A percentile compares a stretch with the other conserved stretches of the same genome.
phyloP scores from a whole-genome alignment of 2,329 filamentous ascomycete species.

The Beauveria bassiana region DNA sequence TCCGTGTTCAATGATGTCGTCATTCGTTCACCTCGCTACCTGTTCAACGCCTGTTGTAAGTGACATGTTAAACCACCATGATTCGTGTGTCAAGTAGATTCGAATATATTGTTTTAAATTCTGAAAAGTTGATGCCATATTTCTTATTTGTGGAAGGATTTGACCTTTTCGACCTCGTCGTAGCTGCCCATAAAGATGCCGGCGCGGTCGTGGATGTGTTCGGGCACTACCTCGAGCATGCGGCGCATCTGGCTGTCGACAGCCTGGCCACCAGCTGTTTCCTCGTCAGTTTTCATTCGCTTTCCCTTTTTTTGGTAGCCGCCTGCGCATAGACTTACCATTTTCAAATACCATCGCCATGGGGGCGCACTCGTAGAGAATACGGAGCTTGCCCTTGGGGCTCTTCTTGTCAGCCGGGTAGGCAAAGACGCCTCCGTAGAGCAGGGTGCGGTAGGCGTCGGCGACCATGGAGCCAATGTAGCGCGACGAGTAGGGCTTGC shows the following conservation, averaged over 20 bases:
- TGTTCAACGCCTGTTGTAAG: neutral
- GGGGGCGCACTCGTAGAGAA: conserved; percentile 95
- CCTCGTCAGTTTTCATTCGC: conserved; percentile 6
- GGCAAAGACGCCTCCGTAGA: conserved; percentile 96
- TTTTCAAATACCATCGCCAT: conserved; percentile 99
- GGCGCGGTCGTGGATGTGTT: conserved; percentile 89
- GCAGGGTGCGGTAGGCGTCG: conserved; percentile 88
- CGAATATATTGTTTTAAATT: neutral
- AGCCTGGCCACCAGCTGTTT: conserved; percentile 78
- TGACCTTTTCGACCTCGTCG: conserved; percentile 94
- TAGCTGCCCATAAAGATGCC: conserved; percentile 95
- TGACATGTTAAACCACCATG: neutral
- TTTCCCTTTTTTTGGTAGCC: neutral
- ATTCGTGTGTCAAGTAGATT: neutral
- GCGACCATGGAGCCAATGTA: conserved; percentile 99
- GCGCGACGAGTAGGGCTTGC: conserved; percentile 87
- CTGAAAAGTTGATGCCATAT: neutral
- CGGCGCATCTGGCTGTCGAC: conserved; percentile 85
- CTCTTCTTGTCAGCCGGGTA: conserved; percentile 98
- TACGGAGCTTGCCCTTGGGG: conserved; percentile 94
- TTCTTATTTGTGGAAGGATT: conserved; percentile 53
- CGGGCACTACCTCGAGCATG: conserved; percentile 82
- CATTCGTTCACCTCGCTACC: neutral
- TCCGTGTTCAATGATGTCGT: too few species aligned
- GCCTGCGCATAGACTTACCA: conserved; percentile 47